Evolutionary conservation across 208 protist species (phyloP), one percentile per base, ranked within the genome.

Genomic region (Tritrichomonas musculus): DNA sequence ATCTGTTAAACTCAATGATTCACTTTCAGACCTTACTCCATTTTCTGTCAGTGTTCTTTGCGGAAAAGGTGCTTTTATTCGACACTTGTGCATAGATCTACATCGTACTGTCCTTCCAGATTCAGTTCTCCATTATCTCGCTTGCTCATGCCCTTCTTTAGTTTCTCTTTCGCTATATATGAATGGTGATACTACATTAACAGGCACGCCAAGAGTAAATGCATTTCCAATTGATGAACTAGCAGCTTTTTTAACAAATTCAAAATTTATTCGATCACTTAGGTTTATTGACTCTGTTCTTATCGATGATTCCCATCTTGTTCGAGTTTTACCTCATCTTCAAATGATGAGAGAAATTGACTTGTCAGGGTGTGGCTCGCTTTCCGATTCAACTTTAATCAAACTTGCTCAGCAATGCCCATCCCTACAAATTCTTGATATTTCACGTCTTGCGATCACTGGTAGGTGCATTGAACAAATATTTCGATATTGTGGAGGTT

Each of bases 321-420:
- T 88, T n/a, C 41, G 41, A 88, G 47, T 88, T 39, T 39, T 88
- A 2, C 77, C 77, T 33, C 77, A 57, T 88, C 77, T 88, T 88
- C 77, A 88, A 88, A 88, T 88, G 77, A 88, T 88, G 47, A 5
- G 47, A 17, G 77, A 88, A 88, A 88, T 88, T 30, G 47, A 88
- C 27, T 27, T 88, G 0, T 88, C 77, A 39, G 77, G 77, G 0
- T 88, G 77, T 49, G 41, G 44, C 11, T 53, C 77, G 9, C 8
- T 88, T 33, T 57, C 77, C 20, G 77, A 88, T 39, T 88, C 77
- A 0, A 88, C 47, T 33, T 39, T 88, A 57, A 88, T 88, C 30
- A 53, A 57, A 57, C 47, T 88, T 8, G 41, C 77, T 33, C 77
- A 88, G 39, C 77, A 88, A 88, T 88, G 77, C 30, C 77, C 77